Percentiles rank a stretch among this genome's conserved stretches.
Evolutionary conservation across 2,329 filamentous ascomycete species (phyloP).

Genomic region (Pseudogymnoascus sp.): DNA sequence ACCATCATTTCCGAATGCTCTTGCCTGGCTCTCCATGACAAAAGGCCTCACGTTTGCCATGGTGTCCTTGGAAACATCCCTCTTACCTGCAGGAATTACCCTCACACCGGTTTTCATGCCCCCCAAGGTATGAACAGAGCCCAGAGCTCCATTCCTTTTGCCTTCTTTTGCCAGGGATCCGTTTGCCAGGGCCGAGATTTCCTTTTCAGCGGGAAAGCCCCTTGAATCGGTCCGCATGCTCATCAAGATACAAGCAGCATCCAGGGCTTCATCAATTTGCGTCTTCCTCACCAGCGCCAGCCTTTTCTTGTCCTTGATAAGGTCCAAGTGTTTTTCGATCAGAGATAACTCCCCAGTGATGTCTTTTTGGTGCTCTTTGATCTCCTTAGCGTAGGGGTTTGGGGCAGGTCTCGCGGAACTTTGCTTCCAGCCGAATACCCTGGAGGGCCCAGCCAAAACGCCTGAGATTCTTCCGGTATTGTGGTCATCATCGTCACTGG

Average conservation of each 20-base stretch:
- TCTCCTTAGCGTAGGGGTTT: background rate
- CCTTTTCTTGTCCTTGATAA: background rate
- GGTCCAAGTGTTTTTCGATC: background rate
- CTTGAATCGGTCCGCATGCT: background rate
- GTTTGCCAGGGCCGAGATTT: background rate
- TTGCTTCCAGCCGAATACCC: background rate
- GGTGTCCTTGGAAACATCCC: background rate
- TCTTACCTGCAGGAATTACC: background rate
- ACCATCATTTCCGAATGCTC: background rate
- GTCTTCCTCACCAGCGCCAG: background rate
- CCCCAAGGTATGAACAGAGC: background rate
- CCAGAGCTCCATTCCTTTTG: background rate
- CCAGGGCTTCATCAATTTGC: background rate
- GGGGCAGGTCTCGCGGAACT: background rate
- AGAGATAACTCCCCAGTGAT: background rate
- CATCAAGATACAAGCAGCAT: constrained; percentile 2
- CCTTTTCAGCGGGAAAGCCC: background rate
- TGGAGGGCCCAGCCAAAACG: too few relatives aligned
- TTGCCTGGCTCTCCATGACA: background rate
- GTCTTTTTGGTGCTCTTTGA: background rate
- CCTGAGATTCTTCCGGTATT: background rate
- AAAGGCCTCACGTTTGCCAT: background rate
- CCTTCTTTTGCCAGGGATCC: background rate
- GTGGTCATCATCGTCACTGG: background rate
- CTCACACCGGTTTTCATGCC: background rate